Percentiles rank a stretch among this genome's conserved stretches.
Evolutionary conservation across 2,329 filamentous ascomycete species (phyloP).

Genomic region (Aspergillus ruber): DNA sequence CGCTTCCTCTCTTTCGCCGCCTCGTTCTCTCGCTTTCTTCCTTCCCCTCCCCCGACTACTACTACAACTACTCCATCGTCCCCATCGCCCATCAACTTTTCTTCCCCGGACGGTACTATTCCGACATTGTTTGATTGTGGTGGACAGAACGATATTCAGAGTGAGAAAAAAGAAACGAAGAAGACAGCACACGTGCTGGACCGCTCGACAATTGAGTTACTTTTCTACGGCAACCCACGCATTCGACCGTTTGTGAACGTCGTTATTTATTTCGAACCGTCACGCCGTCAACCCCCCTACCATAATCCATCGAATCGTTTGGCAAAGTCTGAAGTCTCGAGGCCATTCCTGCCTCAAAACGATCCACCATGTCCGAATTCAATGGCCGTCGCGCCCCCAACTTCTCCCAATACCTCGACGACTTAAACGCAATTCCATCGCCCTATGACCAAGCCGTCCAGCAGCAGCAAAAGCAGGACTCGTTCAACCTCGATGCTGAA

Average conservation of each 20-base stretch:
- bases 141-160: neutral
- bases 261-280: neutral
- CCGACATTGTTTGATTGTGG: too few species aligned
- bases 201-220: too few species aligned
- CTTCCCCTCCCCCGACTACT: neutral
- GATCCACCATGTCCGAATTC: slow-evolving; percentile 60
- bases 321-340: neutral
- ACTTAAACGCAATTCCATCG: slow-evolving; percentile 67
- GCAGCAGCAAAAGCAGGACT: slow-evolving; percentile 55
- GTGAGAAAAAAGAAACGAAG: neutral
- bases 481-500: slow-evolving; percentile 62
- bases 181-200: neutral
- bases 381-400: slow-evolving; percentile 74
- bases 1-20: slow-evolving; percentile 5
- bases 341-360: slow-evolving; percentile 7
- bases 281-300: neutral
- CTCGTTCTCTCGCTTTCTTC: neutral
- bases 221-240: too few species aligned
- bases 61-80: neutral
- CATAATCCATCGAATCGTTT: neutral
- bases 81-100: neutral
- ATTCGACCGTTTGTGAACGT: too few species aligned
- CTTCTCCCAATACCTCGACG: slow-evolving; percentile 81
- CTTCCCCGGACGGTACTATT: neutral
- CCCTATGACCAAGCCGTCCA: slow-evolving; percentile 56